Conservation (phyloP, 2,329 filamentous ascomycete genomes). For the Aspergillus novofumigatus region DNA sequence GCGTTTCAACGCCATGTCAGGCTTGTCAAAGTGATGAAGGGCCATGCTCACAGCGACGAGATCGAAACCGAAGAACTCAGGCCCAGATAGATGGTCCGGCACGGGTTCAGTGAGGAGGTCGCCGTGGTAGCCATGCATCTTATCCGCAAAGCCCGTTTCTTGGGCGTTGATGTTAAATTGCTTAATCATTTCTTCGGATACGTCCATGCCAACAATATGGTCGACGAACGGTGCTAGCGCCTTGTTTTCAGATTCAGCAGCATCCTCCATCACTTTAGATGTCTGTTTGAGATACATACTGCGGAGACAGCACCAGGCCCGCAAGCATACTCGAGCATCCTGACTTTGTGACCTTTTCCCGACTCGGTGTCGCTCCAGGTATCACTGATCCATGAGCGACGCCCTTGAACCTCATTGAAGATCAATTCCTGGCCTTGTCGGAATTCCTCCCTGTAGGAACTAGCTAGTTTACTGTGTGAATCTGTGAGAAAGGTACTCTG, state of each 20-base stretch:
- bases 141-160: conserved; percentile 47
- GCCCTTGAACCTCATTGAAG: conserved; percentile 50
- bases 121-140: conserved; percentile 56
- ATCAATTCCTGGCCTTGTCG: conserved; percentile 52
- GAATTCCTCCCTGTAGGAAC: conserved; percentile 56
- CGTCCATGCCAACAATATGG: conserved; percentile 63
- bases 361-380: conserved; percentile 43
- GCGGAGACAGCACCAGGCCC: conserved; percentile 64
- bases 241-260: conserved; percentile 20
- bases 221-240: conserved; percentile 59
- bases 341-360: conserved; percentile 34
- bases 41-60: conserved; percentile 59
- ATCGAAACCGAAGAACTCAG: conserved; percentile 67
- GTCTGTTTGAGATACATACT: conserved; percentile 41
- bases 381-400: conserved; percentile 59
- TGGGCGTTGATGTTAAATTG: conserved; percentile 60
- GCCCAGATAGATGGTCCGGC: conserved; percentile 54
- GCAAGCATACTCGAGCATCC: conserved; percentile 71
- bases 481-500: background rate
- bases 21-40: conserved; percentile 66
- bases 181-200: conserved; percentile 66
- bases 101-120: conserved; percentile 53
- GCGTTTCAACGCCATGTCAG: conserved; percentile 54
- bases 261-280: background rate
- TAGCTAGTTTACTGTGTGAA: conserved; percentile 46